phyloP scores from a whole-genome alignment of 441 rosid species.

The Capsella rubella region DNA sequence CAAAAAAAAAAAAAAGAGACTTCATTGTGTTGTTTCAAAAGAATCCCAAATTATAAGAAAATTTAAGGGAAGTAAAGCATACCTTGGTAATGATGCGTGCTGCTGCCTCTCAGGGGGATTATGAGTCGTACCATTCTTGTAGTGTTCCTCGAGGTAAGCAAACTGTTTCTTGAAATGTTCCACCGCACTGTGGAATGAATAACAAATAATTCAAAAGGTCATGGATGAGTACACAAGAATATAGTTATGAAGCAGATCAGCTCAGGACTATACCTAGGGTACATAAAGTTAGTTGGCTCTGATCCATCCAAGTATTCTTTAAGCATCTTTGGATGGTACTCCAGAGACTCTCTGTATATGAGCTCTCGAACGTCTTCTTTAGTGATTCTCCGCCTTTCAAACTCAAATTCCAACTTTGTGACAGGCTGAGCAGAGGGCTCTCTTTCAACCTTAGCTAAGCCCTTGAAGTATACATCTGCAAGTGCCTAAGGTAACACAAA shows the following conservation, averaged over 20 bases:
- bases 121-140: slow-evolving; percentile 79
- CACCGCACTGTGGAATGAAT: slow-evolving; percentile 74
- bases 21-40: neutral
- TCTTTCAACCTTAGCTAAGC: slow-evolving; percentile 95
- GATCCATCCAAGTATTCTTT: slow-evolving; percentile 87
- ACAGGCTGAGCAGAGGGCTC: slow-evolving; percentile 98
- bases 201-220: slow-evolving; percentile 9
- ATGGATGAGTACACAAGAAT: slow-evolving; percentile 12
- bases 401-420: slow-evolving; percentile 93
- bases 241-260: slow-evolving; percentile 23
- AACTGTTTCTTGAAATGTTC: slow-evolving; percentile 98
- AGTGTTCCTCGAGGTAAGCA: slow-evolving; percentile 94
- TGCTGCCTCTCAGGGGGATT: slow-evolving; percentile 91
- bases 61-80: slow-evolving; percentile 21
- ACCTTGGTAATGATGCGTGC: slow-evolving; percentile 96
- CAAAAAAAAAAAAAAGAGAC: slow-evolving; percentile 22
- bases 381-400: slow-evolving; percentile 93
- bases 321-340: slow-evolving; percentile 96
- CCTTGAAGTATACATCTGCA: slow-evolving; percentile 93
- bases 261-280: slow-evolving; percentile 69
- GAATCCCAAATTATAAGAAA: neutral
- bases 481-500: slow-evolving; percentile 69
- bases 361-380: slow-evolving; percentile 97
- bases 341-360: slow-evolving; percentile 89
- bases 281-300: slow-evolving; percentile 93